Evolutionary conservation across 2,329 filamentous ascomycete genomes (phyloP).

Genomic region (Aaosphaeria pasadenensis): DNA sequence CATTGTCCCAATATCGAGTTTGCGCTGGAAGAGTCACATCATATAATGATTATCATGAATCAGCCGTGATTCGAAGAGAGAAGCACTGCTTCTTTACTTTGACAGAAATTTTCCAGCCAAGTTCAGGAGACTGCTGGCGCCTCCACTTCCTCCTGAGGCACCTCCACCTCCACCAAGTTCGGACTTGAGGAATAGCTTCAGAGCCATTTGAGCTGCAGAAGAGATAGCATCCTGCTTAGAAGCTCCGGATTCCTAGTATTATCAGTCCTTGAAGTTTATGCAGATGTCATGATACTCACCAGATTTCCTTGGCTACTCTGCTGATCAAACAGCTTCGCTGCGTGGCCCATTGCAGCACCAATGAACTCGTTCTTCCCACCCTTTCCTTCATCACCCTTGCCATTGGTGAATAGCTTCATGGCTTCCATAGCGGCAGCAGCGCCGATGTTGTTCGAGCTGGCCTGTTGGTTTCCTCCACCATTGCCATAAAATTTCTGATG

Average conservation of each 20-base stretch:
- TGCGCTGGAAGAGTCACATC: no score
- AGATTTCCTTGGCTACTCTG: slow-evolving; percentile 56
- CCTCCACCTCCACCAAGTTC: slow-evolving; percentile 49
- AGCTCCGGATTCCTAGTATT: slow-evolving; percentile 45
- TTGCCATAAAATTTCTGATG: slow-evolving; percentile 72
- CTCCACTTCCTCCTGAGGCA: slow-evolving; percentile 36
- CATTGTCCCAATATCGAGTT: no score
- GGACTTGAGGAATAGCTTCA: slow-evolving; percentile 89
- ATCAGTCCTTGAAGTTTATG: not conserved
- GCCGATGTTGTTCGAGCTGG: slow-evolving; percentile 52
- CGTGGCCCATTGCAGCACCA: slow-evolving; percentile 83
- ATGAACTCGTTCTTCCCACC: slow-evolving; percentile 74
- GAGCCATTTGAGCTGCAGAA: slow-evolving; percentile 77
- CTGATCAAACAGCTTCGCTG: slow-evolving; percentile 71
- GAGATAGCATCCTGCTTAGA: slow-evolving; percentile 80
- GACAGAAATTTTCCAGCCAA: slow-evolving; percentile 61
- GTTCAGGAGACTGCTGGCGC: slow-evolving; percentile 52
- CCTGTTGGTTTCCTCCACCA: slow-evolving; percentile 45
- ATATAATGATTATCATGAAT: no score
- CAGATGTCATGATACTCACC: slow-evolving; percentile 32
- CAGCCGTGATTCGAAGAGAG: no score
- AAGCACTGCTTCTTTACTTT: slow-evolving; percentile 15
- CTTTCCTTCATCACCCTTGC: slow-evolving; percentile 39
- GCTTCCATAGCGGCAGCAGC: slow-evolving; percentile 77
- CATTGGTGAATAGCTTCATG: slow-evolving; percentile 71